Evolutionary conservation across 345 rosid genomes (phyloP).

Genomic region (Hibiscus trionum): DNA sequence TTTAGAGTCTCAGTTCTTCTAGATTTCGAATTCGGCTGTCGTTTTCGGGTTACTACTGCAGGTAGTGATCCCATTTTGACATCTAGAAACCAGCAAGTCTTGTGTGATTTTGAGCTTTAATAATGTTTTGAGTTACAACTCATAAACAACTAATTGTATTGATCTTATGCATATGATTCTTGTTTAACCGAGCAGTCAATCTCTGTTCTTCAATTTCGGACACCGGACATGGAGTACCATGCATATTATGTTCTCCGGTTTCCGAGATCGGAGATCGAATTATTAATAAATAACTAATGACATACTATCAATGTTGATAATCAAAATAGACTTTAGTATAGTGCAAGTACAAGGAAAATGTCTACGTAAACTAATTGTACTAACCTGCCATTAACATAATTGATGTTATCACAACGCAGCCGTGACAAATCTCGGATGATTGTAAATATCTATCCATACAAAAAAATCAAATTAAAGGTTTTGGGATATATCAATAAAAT

Average conservation of each 20-base stretch:
- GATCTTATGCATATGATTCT: not conserved
- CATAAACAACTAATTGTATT: not conserved
- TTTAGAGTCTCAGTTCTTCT: not conserved
- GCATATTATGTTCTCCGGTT: not conserved
- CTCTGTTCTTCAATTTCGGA: not conserved
- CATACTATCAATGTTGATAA: not conserved
- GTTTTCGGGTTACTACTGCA: not conserved
- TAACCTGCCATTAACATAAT: too few relatives aligned
- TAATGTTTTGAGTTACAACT: not conserved
- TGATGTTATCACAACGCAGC: too few relatives aligned
- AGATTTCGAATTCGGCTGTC: not conserved
- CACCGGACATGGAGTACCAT: not conserved
- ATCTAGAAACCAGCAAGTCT: not conserved
- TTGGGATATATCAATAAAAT: too few relatives aligned
- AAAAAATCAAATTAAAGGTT: too few relatives aligned
- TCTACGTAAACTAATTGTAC: too few relatives aligned
- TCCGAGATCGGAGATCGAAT: not conserved
- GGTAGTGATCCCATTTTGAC: not conserved
- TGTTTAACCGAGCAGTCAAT: not conserved
- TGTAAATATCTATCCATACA: too few relatives aligned
- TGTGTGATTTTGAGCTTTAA: slow-evolving; percentile 1
- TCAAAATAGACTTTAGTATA: not conserved
- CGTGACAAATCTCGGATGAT: too few relatives aligned
- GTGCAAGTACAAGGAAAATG: too few relatives aligned
- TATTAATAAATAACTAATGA: not conserved